Conservation (phyloP, 1,284 basidiomycete species). For the Cryptococcus sp. region DNA sequence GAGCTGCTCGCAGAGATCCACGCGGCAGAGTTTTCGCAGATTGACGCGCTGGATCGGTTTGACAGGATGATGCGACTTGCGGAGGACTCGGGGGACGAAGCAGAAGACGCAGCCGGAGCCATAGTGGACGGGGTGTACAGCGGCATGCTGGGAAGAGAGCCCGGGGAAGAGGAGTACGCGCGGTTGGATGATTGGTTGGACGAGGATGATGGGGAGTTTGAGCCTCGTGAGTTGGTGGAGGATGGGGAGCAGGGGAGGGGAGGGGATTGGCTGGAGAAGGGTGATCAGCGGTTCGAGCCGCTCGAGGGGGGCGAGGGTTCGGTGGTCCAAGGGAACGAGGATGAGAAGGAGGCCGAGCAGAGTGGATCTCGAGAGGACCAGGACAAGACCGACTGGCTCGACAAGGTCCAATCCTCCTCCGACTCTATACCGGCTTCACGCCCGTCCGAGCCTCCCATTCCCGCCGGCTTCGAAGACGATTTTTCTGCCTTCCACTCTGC, state of each 20-base stretch:
- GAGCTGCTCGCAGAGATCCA: conserved; percentile 19
- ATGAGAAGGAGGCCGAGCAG: background rate
- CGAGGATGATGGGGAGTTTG: conserved; percentile 15
- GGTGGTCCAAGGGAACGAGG: background rate
- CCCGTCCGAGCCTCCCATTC: background rate
- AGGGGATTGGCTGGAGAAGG: conserved; percentile 16
- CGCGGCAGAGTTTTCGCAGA: conserved; percentile 3
- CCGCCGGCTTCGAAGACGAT: conserved; percentile 36
- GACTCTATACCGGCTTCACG: background rate
- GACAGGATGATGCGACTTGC: conserved; percentile 1
- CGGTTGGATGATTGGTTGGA: conserved; percentile 40
- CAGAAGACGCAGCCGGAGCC: conserved; percentile 8
- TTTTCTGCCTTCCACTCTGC: conserved; percentile 32
- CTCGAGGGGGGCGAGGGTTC: background rate
- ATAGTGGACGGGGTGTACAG: conserved; percentile 11
- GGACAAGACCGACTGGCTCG: conserved; percentile 1
- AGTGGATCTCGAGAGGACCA: background rate
- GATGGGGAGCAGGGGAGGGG: background rate
- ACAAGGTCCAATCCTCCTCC: background rate
- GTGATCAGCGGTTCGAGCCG: conserved; percentile 13
- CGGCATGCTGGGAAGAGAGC: conserved; percentile 19
- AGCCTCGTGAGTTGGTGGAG: background rate
- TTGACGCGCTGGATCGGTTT: conserved; percentile 4
- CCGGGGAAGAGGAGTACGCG: conserved; percentile 32
- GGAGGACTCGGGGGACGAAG: background rate